Evolutionary conservation across 2,329 filamentous ascomycete genomes (phyloP).

Genomic region (Penicillium sp.): DNA sequence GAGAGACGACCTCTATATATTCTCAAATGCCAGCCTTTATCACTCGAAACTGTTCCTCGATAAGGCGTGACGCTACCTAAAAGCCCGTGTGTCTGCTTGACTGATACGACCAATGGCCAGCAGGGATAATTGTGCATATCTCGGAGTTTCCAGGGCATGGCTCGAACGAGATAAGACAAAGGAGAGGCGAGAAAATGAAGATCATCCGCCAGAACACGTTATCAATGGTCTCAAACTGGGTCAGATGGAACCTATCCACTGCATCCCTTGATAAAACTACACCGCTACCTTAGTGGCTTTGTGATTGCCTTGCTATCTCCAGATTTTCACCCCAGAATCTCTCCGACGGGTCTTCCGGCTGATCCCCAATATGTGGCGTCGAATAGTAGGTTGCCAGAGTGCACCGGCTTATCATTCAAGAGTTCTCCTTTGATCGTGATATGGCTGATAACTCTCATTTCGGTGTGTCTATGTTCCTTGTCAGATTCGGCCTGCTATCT

Average conservation of each 20-base stretch:
- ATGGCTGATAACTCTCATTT: constrained; percentile 4
- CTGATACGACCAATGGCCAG: constrained; percentile 5
- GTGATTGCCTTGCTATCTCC: constrained; percentile 16
- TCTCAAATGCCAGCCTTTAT: constrained; percentile 11
- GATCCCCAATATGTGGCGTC: constrained; percentile 12
- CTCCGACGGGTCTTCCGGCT: constrained; percentile 12
- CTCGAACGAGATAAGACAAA: constrained; percentile 10
- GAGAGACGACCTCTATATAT: constrained; percentile 12
- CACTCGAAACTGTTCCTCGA: constrained; percentile 20
- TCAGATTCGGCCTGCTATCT: neutral
- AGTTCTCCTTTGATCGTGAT: neutral
- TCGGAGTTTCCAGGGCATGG: neutral
- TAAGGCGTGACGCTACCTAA: constrained; percentile 25
- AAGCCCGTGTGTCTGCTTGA: constrained; percentile 5
- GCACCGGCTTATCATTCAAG: constrained; percentile 9
- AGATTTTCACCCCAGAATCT: constrained; percentile 21
- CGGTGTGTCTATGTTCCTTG: neutral
- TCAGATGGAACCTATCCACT: neutral
- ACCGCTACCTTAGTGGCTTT: constrained; percentile 4
- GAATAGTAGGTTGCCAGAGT: neutral
- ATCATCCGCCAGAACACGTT: constrained; percentile 2
- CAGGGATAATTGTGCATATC: constrained; percentile 17
- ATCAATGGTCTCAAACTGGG: constrained; percentile 1
- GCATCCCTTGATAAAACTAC: neutral
- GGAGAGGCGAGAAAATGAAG: constrained; percentile 1